A percentile compares a stretch with the other conserved stretches of the same genome.
These are phyloP conservation scores for Trichaptum fuscoviolaceum DNA, from an alignment of 768 basidiomycete species.

Conservation along the genomic window DNA sequence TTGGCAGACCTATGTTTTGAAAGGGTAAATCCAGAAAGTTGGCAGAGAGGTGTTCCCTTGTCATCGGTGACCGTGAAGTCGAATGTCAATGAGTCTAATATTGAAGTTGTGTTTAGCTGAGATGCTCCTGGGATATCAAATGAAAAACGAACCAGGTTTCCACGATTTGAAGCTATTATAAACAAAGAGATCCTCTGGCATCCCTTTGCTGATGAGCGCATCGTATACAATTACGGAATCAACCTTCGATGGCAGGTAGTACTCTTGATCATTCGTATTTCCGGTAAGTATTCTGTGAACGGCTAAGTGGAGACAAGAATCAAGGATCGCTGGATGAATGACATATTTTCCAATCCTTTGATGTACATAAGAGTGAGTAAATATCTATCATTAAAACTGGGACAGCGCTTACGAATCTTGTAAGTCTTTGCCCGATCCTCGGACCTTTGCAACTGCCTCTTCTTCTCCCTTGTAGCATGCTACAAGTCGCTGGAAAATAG, in stretches of 20 bases:
- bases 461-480: constrained; percentile 18
- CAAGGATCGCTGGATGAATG: constrained; percentile 33
- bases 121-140: neutral
- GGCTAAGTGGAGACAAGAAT: constrained; percentile 29
- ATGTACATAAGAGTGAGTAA: constrained; percentile 11
- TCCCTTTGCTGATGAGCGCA: constrained; percentile 14
- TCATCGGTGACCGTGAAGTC: constrained; percentile 24
- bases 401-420: constrained; percentile 9
- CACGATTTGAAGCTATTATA: constrained; percentile 23
- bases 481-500: constrained; percentile 24
- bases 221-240: constrained; percentile 12
- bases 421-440: constrained; percentile 17
- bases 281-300: constrained; percentile 27
- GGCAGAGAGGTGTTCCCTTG: constrained; percentile 20
- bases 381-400: neutral
- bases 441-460: constrained; percentile 23
- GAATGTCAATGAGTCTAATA: constrained; percentile 21
- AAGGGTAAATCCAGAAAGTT: constrained; percentile 3
- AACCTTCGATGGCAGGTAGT: constrained; percentile 28
- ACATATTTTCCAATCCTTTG: constrained; percentile 18
- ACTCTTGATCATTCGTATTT: constrained; percentile 22
- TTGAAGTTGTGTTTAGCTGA: neutral
- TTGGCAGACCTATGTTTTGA: neutral
- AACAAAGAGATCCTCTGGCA: constrained; percentile 18
- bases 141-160: constrained; percentile 20